Percentiles rank a stretch among this genome's conserved stretches.
phyloP scores from a whole-genome alignment of 176 grass and related monocot species.

The Oryza glaberrima region DNA sequence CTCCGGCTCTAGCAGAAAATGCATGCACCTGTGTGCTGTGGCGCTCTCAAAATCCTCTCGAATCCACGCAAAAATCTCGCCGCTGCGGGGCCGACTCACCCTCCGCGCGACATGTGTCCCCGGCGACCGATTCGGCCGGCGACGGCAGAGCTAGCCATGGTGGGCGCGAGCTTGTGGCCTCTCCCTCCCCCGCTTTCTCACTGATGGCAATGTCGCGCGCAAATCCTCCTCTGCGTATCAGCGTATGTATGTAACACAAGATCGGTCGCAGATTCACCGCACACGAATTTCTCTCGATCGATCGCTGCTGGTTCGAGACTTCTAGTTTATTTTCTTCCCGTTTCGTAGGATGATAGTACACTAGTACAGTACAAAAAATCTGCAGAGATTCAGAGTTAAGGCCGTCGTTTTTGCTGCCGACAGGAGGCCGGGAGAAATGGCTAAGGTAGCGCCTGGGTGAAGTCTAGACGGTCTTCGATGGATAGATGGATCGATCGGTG shows the following conservation, averaged over 20 bases:
- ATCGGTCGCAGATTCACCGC: conserved; percentile 1
- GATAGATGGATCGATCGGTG: not conserved
- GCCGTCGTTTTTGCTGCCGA: not conserved
- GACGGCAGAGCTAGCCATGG: not conserved
- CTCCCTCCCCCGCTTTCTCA: not conserved
- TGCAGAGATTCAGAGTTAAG: not conserved
- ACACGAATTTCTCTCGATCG: not conserved
- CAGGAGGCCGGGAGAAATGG: not conserved
- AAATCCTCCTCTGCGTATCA: not conserved
- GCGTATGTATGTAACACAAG: not conserved
- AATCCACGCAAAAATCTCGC: conserved; percentile 20
- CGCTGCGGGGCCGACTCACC: not conserved
- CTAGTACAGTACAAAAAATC: not conserved
- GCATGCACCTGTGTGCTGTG: conserved; percentile 10
- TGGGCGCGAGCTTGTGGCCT: not conserved
- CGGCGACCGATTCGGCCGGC: conserved; percentile 1
- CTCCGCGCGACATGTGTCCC: conserved; percentile 7
- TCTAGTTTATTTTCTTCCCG: not conserved
- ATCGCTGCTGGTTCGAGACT: no score
- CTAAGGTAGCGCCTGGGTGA: not conserved
- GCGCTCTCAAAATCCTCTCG: not conserved
- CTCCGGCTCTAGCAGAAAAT: conserved; percentile 23
- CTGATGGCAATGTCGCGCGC: conserved; percentile 26
- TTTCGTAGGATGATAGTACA: not conserved
- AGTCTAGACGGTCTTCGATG: not conserved